Evolutionary conservation across 2,329 filamentous ascomycete species (phyloP).

Genomic region (Fusarium sp.): DNA sequence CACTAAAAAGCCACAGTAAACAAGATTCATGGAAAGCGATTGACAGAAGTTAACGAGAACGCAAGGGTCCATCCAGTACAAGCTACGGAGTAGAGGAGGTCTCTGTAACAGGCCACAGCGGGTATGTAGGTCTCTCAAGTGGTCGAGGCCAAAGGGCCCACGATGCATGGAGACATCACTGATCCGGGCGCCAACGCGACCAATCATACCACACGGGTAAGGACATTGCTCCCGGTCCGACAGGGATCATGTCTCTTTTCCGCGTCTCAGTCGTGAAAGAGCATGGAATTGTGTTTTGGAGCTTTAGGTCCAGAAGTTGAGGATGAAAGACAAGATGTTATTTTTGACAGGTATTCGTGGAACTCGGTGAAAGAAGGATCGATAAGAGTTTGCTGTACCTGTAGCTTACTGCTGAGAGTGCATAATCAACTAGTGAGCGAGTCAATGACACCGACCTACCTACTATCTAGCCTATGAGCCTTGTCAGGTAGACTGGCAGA

Average conservation of each 20-base stretch:
- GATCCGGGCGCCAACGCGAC: slow-evolving; percentile 48
- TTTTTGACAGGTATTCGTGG: neutral
- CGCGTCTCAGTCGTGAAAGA: slow-evolving; percentile 22
- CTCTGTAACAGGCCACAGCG: slow-evolving; percentile 36
- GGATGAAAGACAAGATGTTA: neutral
- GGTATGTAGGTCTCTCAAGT: slow-evolving; percentile 45
- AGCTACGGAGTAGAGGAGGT: slow-evolving; percentile 25
- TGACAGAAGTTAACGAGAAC: slow-evolving; percentile 5
- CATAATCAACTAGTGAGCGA: neutral
- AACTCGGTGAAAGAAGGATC: neutral
- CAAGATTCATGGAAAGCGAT: slow-evolving; percentile 1
- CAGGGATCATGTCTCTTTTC: slow-evolving; percentile 33
- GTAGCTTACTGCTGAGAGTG: neutral
- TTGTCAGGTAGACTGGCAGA: neutral
- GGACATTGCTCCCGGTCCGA: slow-evolving; percentile 26
- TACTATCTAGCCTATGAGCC: neutral
- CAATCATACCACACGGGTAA: slow-evolving; percentile 43
- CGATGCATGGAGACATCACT: slow-evolving; percentile 41
- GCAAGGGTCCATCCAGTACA: slow-evolving; percentile 28
- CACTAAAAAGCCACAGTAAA: slow-evolving; percentile 8
- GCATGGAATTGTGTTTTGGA: slow-evolving; percentile 12
- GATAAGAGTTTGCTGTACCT: neutral
- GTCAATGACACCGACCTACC: neutral
- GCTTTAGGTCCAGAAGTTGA: neutral
- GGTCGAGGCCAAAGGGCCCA: slow-evolving; percentile 35